Evolutionary conservation across 345 rosid genomes (phyloP).

Genomic region (Rhizophora apiculata): DNA sequence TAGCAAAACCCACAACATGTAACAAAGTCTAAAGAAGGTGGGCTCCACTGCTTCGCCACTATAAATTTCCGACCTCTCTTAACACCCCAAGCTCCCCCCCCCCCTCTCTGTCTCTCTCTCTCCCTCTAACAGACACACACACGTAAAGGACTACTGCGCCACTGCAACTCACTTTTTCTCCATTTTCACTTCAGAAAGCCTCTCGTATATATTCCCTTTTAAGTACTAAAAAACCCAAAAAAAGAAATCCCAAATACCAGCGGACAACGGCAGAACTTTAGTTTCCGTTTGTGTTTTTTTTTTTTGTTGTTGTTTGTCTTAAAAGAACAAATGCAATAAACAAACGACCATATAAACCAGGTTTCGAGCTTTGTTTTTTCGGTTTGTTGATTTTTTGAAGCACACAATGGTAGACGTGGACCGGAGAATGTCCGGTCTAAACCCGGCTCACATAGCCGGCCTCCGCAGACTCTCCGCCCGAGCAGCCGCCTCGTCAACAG

Average conservation of each 20-base stretch:
- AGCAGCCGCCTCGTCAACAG: slow-evolving; percentile 66
- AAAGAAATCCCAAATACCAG: too few relatives aligned
- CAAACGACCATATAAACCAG: too few relatives aligned
- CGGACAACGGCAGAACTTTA: too few relatives aligned
- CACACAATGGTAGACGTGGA: slow-evolving; percentile 90
- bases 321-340: too few relatives aligned
- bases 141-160: background rate
- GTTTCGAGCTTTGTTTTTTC: too few relatives aligned
- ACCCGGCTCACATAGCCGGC: slow-evolving; percentile 86
- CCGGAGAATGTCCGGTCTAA: slow-evolving; percentile 86
- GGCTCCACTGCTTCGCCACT: slow-evolving; percentile 31
- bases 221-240: background rate
- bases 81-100: background rate
- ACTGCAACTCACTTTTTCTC: slow-evolving; percentile 7
- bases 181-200: slow-evolving; percentile 9
- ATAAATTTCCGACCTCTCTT: slow-evolving; percentile 30
- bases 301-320: too few relatives aligned
- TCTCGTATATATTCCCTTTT: background rate
- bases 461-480: slow-evolving; percentile 93
- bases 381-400: background rate
- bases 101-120: background rate
- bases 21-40: slow-evolving; percentile 22
- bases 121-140: background rate
- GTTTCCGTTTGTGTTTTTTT: too few relatives aligned
- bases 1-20: background rate